Percentiles rank a stretch among this genome's conserved stretches.
phyloP scores from a whole-genome alignment of 768 basidiomycete genomes.

The Panellus pusillus region DNA sequence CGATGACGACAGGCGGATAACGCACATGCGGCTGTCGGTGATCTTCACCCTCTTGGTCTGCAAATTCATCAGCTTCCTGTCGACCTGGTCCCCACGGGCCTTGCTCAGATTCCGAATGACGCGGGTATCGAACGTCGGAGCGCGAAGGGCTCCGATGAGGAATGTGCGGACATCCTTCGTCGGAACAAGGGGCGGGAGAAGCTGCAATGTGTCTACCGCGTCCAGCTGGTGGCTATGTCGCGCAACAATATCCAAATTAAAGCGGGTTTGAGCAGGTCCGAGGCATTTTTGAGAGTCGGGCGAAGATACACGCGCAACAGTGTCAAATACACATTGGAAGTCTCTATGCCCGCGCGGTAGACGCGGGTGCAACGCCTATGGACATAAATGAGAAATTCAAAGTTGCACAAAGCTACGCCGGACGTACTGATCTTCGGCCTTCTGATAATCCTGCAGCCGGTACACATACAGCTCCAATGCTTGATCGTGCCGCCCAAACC shows the following conservation, averaged over 20 bases:
- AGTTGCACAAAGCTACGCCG: background rate
- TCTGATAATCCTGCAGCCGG: constrained; percentile 74
- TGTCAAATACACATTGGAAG: constrained; percentile 72
- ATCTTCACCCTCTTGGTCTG: constrained; percentile 85
- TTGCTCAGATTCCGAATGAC: constrained; percentile 71
- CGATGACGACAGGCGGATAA: constrained; percentile 25
- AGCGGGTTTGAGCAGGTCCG: constrained; percentile 75
- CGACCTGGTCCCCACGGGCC: constrained; percentile 76
- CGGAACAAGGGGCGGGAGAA: constrained; percentile 88
- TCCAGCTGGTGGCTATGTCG: constrained; percentile 84
- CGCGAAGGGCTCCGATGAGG: constrained; percentile 66
- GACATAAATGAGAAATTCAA: background rate
- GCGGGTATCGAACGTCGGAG: constrained; percentile 65
- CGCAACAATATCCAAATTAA: constrained; percentile 84
- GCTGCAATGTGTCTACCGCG: constrained; percentile 74
- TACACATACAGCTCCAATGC: constrained; percentile 96
- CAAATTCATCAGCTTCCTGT: constrained; percentile 68
- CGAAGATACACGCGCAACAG: constrained; percentile 87
- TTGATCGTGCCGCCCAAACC: constrained; percentile 87
- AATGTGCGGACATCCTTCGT: constrained; percentile 79
- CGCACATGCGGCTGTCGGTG: constrained; percentile 90
- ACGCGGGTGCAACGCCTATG: constrained; percentile 86
- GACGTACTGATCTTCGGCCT: constrained; percentile 87
- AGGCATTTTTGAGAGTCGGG: constrained; percentile 52
- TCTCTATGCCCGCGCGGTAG: constrained; percentile 58